Evolutionary conservation across 257 asterid genomes (phyloP).

Genomic region (Henckelia pumila): DNA sequence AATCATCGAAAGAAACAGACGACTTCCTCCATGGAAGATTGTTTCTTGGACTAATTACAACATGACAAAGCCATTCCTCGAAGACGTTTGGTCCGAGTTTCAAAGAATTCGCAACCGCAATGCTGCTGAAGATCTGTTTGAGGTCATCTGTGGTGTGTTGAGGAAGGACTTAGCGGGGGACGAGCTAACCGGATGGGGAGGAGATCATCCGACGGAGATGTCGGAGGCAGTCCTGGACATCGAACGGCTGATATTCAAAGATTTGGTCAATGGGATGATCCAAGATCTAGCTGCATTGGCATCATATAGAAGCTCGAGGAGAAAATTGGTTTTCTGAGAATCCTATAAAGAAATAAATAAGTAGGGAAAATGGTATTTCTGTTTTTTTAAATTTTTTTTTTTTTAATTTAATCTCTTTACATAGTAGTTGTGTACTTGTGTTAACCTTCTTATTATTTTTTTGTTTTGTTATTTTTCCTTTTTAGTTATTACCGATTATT

Average conservation of each 20-base stretch:
- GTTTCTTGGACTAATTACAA: conserved; percentile 29
- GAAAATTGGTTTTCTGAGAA: conserved; percentile 70
- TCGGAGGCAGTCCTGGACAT: conserved; percentile 71
- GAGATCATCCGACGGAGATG: conserved; percentile 63
- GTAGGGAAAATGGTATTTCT: conserved; percentile 23
- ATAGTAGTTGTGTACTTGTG: neutral
- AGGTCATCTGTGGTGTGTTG: conserved; percentile 60
- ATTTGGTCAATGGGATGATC: conserved; percentile 65
- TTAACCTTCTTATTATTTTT: neutral
- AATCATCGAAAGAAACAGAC: conserved; percentile 58
- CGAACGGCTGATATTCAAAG: conserved; percentile 83
- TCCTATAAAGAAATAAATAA: neutral
- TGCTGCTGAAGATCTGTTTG: conserved; percentile 50
- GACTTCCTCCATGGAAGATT: conserved; percentile 80
- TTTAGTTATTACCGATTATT: conserved; percentile 25
- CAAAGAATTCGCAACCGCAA: conserved; percentile 49
- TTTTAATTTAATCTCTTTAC: no score
- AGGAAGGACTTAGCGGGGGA: conserved; percentile 71
- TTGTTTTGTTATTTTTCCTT: neutral
- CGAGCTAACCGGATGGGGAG: conserved; percentile 70
- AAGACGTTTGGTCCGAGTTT: conserved; percentile 62
- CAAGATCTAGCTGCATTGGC: conserved; percentile 60
- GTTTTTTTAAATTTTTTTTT: neutral
- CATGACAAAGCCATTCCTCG: conserved; percentile 32
- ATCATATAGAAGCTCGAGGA: conserved; percentile 39